phyloP scores from a whole-genome alignment of 75 land plant species.

The Selaginella tamariscina region DNA sequence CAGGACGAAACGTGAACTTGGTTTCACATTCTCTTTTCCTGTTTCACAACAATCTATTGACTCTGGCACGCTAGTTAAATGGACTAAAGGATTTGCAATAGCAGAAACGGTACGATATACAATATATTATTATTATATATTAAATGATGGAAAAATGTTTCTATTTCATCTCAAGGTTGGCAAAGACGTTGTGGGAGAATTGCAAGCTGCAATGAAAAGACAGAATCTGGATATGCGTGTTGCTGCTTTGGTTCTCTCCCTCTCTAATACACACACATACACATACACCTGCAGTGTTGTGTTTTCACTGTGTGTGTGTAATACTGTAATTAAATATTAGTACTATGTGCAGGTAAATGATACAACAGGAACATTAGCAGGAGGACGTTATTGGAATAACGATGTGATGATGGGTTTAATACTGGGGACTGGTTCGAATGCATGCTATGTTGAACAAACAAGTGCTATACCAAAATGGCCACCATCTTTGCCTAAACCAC shows the following conservation, averaged over 20 bases:
- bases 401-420: slow-evolving; percentile 60
- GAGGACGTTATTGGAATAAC: slow-evolving; percentile 47
- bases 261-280: background rate
- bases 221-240: slow-evolving; percentile 70
- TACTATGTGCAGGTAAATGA: slow-evolving; percentile 60
- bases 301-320: background rate
- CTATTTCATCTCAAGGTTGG: slow-evolving; percentile 41
- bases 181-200: slow-evolving; percentile 50
- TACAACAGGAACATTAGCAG: slow-evolving; percentile 64
- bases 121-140: no score
- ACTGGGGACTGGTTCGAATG: slow-evolving; percentile 81
- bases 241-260: slow-evolving; percentile 43
- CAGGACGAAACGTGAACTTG: slow-evolving; percentile 39
- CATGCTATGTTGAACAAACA: slow-evolving; percentile 54
- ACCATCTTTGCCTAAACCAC: slow-evolving; percentile 29
- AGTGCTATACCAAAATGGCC: slow-evolving; percentile 38
- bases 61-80: slow-evolving; percentile 44
- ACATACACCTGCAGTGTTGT: no score
- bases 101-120: slow-evolving; percentile 27
- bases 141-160: background rate
- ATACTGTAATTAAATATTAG: no score
- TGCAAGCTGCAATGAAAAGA: slow-evolving; percentile 53
- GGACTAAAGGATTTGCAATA: slow-evolving; percentile 52
- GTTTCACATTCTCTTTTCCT: slow-evolving; percentile 75
- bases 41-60: slow-evolving; percentile 48